Conservation (phyloP, 169 alveolate species). For the Eimeria zaria region DNA sequence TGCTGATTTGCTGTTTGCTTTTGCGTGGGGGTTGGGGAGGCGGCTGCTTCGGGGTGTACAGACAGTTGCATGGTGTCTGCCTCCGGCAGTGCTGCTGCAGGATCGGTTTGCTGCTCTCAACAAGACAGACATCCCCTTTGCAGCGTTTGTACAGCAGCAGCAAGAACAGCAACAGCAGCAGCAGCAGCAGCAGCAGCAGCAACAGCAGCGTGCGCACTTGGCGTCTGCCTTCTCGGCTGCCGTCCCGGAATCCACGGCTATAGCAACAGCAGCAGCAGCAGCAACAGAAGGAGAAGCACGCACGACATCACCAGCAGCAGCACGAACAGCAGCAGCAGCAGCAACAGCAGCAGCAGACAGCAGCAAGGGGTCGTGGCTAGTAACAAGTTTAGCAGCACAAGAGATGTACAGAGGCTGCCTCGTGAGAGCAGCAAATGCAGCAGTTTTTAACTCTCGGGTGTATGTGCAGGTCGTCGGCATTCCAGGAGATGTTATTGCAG, state of each 20-base stretch:
- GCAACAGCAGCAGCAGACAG: slow-evolving; percentile 6
- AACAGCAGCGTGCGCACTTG: not conserved
- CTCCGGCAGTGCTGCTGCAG: slow-evolving; percentile 38
- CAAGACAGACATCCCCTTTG: not conserved
- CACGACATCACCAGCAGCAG: not conserved
- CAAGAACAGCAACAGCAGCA: not conserved
- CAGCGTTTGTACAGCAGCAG: not conserved
- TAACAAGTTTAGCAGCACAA: not conserved
- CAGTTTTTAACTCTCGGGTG: not conserved
- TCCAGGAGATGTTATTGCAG: slow-evolving; percentile 23
- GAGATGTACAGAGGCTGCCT: slow-evolving; percentile 11
- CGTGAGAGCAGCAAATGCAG: not conserved
- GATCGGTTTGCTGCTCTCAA: slow-evolving; percentile 5
- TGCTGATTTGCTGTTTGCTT: slow-evolving; percentile 5
- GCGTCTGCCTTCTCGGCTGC: not conserved
- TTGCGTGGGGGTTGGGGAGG: not conserved
- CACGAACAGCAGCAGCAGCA: not conserved
- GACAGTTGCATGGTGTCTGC: slow-evolving; percentile 12
- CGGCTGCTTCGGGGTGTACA: slow-evolving; percentile 8
- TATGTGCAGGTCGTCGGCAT: slow-evolving; percentile 51
- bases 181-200: slow-evolving; percentile 30
- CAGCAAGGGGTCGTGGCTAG: not conserved
- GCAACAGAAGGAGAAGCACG: not conserved
- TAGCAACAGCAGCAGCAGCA: slow-evolving; percentile 10
- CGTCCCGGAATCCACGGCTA: not conserved